Evolutionary conservation across 805 yeast genomes (phyloP).

Genomic region (Pichia paraexigua): DNA sequence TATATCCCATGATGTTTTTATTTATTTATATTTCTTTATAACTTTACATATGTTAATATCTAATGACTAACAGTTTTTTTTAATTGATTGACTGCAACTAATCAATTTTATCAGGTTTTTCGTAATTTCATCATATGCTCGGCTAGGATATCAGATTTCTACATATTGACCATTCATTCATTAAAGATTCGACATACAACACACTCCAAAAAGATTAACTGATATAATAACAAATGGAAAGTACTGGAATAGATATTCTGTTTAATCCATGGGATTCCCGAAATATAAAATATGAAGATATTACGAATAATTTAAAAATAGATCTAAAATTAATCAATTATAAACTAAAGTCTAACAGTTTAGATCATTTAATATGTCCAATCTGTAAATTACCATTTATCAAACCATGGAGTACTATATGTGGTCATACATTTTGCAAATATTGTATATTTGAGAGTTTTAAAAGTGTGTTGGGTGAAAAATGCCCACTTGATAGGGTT

Average conservation of each 20-base stretch:
- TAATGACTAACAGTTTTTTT: too few species aligned
- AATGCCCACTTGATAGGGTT: conserved; percentile 58
- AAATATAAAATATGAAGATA: not conserved
- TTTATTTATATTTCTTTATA: too few species aligned
- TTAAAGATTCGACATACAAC: not conserved
- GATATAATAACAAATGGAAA: not conserved
- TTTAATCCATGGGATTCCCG: not conserved
- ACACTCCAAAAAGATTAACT: not conserved
- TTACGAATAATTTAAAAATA: conserved; percentile 3
- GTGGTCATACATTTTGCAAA: conserved; percentile 64
- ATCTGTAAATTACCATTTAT: conserved; percentile 61
- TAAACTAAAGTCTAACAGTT: conserved; percentile 9
- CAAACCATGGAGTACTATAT: conserved; percentile 51
- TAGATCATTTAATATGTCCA: conserved; percentile 41
- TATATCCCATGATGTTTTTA: not conserved
- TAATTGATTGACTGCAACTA: too few species aligned
- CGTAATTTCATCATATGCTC: not conserved
- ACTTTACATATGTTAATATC: not conserved
- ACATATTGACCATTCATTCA: not conserved
- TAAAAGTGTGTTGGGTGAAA: conserved; percentile 28
- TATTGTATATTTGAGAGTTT: conserved; percentile 44
- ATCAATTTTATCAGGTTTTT: too few species aligned
- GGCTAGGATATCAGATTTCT: not conserved
- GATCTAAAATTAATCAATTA: conserved; percentile 23
- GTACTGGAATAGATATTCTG: not conserved